Conservation (phyloP, 805 yeast species). For the Metschnikowia bowlesiae region DNA sequence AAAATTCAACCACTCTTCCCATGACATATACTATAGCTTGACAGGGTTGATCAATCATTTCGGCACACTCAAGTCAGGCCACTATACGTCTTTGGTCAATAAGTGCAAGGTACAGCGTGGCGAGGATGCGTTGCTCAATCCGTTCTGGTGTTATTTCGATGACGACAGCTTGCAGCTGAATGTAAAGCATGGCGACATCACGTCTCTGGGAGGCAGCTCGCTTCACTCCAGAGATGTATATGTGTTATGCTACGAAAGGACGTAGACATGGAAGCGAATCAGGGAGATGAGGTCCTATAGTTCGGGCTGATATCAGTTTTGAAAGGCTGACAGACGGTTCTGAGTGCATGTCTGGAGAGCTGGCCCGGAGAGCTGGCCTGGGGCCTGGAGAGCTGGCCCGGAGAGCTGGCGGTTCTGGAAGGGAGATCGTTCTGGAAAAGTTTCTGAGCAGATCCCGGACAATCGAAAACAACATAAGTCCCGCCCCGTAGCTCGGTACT, state of each 20-base stretch:
- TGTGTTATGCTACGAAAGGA: conserved; percentile 59
- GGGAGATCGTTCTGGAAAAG: no score
- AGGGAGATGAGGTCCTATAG: no score
- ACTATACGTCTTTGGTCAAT: conserved; percentile 65
- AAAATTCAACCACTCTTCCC: conserved; percentile 36
- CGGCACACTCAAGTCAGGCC: conserved; percentile 70
- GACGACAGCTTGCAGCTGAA: conserved; percentile 55
- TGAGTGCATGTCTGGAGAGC: no score
- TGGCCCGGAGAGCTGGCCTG: no score
- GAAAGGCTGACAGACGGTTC: background rate
- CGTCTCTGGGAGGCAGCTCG: conserved; percentile 25
- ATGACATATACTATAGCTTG: conserved; percentile 45
- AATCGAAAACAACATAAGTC: no score
- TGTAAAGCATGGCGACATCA: conserved; percentile 44
- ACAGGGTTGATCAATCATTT: conserved; percentile 66
- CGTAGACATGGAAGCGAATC: background rate
- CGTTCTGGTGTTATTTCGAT: conserved; percentile 71
- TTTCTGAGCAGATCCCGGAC: no score
- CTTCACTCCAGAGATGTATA: conserved; percentile 58
- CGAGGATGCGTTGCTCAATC: conserved; percentile 29
- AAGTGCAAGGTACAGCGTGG: conserved; percentile 25
- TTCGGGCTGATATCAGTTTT: background rate
- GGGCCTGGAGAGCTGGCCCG: no score
- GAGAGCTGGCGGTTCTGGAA: no score
- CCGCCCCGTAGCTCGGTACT: no score